These are phyloP conservation scores for Penicillium lividum DNA, from an alignment of 495 filamentous ascomycete species.

Conservation along the genomic window DNA sequence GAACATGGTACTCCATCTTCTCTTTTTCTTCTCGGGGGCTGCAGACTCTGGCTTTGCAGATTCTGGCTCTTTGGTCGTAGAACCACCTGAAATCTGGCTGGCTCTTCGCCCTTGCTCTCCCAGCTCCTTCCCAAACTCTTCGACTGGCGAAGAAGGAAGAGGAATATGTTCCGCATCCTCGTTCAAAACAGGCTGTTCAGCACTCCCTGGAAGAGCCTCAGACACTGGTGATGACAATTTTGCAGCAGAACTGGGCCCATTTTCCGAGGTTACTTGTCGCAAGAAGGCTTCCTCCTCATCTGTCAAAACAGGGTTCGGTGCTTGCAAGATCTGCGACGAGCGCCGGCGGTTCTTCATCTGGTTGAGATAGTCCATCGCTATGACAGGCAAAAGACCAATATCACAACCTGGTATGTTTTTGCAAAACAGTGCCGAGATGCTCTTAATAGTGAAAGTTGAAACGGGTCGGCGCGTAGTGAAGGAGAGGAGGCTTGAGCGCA, in stretches of 20 bases:
- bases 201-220: background rate
- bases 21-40: constrained; percentile 38
- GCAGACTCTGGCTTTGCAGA: constrained; percentile 11
- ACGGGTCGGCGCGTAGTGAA: constrained; percentile 13
- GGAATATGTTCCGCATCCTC: constrained; percentile 37
- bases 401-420: background rate
- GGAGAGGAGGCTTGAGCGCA: constrained; percentile 17
- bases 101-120: constrained; percentile 36
- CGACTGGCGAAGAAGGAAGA: constrained; percentile 40
- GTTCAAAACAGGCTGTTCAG: constrained; percentile 15
- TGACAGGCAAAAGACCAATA: background rate
- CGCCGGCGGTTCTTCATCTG: constrained; percentile 36
- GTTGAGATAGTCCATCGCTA: constrained; percentile 45
- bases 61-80: constrained; percentile 25
- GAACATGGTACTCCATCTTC: constrained; percentile 46
- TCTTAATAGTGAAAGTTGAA: constrained; percentile 9
- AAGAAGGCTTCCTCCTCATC: constrained; percentile 59
- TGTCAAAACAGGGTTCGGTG: constrained; percentile 51
- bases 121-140: constrained; percentile 39
- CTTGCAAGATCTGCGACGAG: constrained; percentile 28
- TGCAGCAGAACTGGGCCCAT: constrained; percentile 7
- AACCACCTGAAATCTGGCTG: constrained; percentile 22
- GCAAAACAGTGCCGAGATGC: background rate
- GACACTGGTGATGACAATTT: constrained; percentile 4
- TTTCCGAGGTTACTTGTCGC: constrained; percentile 43